A percentile compares a stretch with the other conserved stretches of the same genome.
phyloP scores from a whole-genome alignment of 2,329 filamentous ascomycete genomes.

The Apiospora rasikravindrae region DNA sequence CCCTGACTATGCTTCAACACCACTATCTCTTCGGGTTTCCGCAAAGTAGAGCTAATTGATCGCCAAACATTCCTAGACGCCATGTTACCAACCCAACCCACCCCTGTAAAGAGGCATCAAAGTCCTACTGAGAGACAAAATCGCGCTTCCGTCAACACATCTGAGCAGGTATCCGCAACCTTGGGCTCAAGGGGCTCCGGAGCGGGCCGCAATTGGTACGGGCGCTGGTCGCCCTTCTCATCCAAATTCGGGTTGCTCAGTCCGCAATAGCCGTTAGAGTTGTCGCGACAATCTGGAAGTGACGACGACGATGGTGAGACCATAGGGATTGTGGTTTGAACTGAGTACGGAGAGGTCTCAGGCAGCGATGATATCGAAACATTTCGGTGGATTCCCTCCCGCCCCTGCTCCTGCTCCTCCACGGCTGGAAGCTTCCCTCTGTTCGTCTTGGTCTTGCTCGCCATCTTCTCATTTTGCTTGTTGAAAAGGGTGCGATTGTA shows the following conservation, averaged over 20 bases:
- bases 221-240: not conserved
- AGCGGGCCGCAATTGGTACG: not conserved
- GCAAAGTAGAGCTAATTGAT: not conserved
- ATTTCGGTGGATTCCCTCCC: not conserved
- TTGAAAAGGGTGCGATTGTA: slow-evolving; percentile 1
- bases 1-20: not conserved
- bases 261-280: no score
- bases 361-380: not conserved
- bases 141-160: not conserved
- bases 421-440: not conserved
- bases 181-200: slow-evolving; percentile 4
- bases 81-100: not conserved
- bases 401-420: not conserved
- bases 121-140: not conserved
- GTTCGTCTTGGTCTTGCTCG: not conserved
- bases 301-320: not conserved
- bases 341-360: not conserved
- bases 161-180: slow-evolving; percentile 2
- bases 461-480: slow-evolving; percentile 2
- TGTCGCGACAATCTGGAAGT: not conserved
- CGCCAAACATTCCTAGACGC: not conserved
- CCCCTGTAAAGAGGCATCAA: not conserved
- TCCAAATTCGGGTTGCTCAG: not conserved
- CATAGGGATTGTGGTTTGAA: not conserved
- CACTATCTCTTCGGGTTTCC: not conserved